phyloP scores from a whole-genome alignment of 2,329 filamentous ascomycete genomes.

The Neonectria magnoliae region DNA sequence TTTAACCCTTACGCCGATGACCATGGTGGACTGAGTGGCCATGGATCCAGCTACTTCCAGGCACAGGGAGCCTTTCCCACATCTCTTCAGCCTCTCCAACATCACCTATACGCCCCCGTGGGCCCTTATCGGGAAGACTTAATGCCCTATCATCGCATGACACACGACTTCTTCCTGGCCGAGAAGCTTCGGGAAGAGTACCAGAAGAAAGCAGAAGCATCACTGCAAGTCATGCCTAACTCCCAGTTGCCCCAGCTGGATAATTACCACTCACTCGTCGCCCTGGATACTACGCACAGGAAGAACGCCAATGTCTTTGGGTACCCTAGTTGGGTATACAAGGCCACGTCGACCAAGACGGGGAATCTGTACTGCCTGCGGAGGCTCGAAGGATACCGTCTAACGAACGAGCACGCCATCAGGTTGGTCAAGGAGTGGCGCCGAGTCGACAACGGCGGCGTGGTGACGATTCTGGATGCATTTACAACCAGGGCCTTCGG shows the following conservation, averaged over 20 bases:
- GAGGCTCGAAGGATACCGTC: slow-evolving; percentile 85
- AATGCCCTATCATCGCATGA: slow-evolving; percentile 83
- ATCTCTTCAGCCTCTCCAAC: slow-evolving; percentile 76
- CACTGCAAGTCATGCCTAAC: slow-evolving; percentile 83
- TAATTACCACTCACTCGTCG: slow-evolving; percentile 91
- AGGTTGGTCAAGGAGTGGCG: slow-evolving; percentile 90
- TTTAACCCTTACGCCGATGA: slow-evolving; percentile 85
- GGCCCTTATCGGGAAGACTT: slow-evolving; percentile 85
- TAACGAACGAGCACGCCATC: slow-evolving; percentile 91
- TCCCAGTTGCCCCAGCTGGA: slow-evolving; percentile 82
- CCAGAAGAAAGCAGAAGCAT: slow-evolving; percentile 87
- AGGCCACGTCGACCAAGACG: slow-evolving; percentile 88
- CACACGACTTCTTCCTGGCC: slow-evolving; percentile 91
- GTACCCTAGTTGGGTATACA: slow-evolving; percentile 94
- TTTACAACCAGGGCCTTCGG: slow-evolving; percentile 95
- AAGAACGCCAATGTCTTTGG: slow-evolving; percentile 84
- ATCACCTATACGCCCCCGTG: slow-evolving; percentile 91
- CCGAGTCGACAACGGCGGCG: slow-evolving; percentile 79
- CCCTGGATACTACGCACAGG: slow-evolving; percentile 82
- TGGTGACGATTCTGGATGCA: slow-evolving; percentile 89
- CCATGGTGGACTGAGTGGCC: slow-evolving; percentile 63
- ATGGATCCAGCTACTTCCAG: slow-evolving; percentile 74
- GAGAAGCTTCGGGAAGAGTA: slow-evolving; percentile 88
- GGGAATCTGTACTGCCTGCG: slow-evolving; percentile 89
- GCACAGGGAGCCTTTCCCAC: slow-evolving; percentile 62